Conservation (phyloP, 1,284 basidiomycete species). For the Ceraceosorus guamensis region DNA sequence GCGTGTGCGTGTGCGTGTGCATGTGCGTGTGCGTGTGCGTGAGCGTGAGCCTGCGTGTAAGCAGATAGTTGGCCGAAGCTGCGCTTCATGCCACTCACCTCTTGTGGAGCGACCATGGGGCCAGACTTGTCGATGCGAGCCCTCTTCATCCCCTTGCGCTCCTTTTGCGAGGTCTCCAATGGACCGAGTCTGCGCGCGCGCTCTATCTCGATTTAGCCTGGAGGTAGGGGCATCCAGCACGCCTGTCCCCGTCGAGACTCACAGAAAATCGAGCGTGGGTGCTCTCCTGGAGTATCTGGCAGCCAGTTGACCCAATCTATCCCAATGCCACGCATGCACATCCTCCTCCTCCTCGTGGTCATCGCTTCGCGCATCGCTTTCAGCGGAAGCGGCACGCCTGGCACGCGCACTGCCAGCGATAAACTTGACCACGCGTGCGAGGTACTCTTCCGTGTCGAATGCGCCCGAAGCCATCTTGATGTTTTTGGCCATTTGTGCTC, state of each 20-base stretch:
- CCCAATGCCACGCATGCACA: slow-evolving; percentile 34
- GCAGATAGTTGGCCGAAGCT: too few species aligned
- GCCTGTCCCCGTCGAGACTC: slow-evolving; percentile 4
- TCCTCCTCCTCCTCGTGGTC: slow-evolving; percentile 18
- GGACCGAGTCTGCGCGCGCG: slow-evolving; percentile 24
- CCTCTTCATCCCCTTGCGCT: slow-evolving; percentile 14
- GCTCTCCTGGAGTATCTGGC: slow-evolving; percentile 24
- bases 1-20: too few species aligned
- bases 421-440: slow-evolving; percentile 23
- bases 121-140: slow-evolving; percentile 5
- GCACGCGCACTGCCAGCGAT: slow-evolving; percentile 24
- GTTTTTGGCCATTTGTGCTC: slow-evolving; percentile 34
- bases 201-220: neutral
- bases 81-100: slow-evolving; percentile 5
- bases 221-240: too few species aligned
- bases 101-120: slow-evolving; percentile 8
- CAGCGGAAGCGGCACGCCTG: neutral
- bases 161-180: slow-evolving; percentile 24
- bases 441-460: slow-evolving; percentile 41
- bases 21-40: too few species aligned
- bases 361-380: neutral
- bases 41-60: too few species aligned
- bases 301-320: slow-evolving; percentile 22
- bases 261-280: slow-evolving; percentile 33
- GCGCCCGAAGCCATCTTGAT: slow-evolving; percentile 35